Base-by-base conservation (phyloP, 441 rosid genomes). In the Hypseocharis bilobata region DNA sequence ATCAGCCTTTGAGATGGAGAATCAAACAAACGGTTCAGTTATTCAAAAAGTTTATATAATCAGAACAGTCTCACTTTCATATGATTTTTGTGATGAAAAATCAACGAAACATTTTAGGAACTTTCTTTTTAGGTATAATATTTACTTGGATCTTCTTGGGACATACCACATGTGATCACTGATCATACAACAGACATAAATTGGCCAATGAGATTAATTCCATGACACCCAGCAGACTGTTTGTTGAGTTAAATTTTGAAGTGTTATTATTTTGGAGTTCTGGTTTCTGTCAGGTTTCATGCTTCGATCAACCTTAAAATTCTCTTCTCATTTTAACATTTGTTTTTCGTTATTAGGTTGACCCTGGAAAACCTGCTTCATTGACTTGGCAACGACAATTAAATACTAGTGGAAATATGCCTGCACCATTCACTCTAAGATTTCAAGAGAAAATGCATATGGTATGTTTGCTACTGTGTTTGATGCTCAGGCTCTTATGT, bases 301-400 rank as follows among this genome's bases (percentile, higher is more conserved):
- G 38, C 17, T 55, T 26, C 36, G n/a, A 26, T 25, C 11, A 16
- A 60, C 25, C 52, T 68, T 47, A 2, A 61, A 61, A 16, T 60
- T 38, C 34, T 69, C 19, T 30, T 62, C 28, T 59, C 16, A 52
- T 29, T 61, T 36, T 28, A 17, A 49, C n/a, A 6, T 25, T 38
- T 49, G 22, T 58, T 17, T 7, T 64, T n/a, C n/a, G 11, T 68
- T 52, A 63, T 65, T 60, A 91, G 94, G 82, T 77, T 61, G 82
- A 73, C 66, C 71, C 74, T 4, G 89, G 77, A 4, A 72, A 72
- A 70, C 82, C 83, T 65, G 81, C 95, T 49, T 70, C 75, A 16
- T 51, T 89, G 54, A 82, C 93, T 68, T 92, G 98, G 98, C 79
- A 81, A 68, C 81, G 96, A 20, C 72, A 70, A 74, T 68, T 92